Evolutionary conservation across 164 flowering plant species (phyloP), one percentile per base, ranked within the genome.

Genomic region (Chimonanthus salicifolius): DNA sequence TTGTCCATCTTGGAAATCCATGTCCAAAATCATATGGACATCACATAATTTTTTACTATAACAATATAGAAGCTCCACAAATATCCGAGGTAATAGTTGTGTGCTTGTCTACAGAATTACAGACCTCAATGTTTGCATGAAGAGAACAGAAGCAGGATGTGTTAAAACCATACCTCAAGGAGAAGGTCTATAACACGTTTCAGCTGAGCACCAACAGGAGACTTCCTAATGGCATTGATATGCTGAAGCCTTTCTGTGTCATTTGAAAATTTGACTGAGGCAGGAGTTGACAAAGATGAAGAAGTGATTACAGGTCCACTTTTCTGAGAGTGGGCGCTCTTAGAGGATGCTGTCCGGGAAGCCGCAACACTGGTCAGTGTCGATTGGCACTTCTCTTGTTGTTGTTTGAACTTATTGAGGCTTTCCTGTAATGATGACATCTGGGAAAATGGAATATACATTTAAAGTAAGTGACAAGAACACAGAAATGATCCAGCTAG

Each of bases 171-270:
- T 76, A 90, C 95, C 87, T 90, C 88, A 6, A 79, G 70, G 58
- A 90, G 83, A 3, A 88, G 76, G 74, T 84, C 84, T 20, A 90
- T 83, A 44, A 90, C 95, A 74, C 90, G 90, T 81, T 89, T 90
- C 43, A 89, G 82, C 79, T 90, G 95, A 72, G 91, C 87, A 15
- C 95, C 95, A 15, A 82, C 90, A 10, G 95, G 85, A 20, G 80
- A 71, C 74, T 86, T 90, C 58, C 92, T 71, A 7, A 88, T 86
- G 72, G 83, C 82, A 69, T 89, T 87, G 48, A 89, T 90, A 65
- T 84, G 76, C 65, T 82, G 84, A 65, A 79, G 80, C 47, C 84
- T 82, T 60, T 82, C 84, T 6, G 84, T 82, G 51, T 79, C 84
- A 74, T 72, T 79, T 49, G 84, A 82, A 58, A 82, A 82, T 58